phyloP scores from a whole-genome alignment of 495 filamentous ascomycete species.

The Annulohypoxylon maeteangense region DNA sequence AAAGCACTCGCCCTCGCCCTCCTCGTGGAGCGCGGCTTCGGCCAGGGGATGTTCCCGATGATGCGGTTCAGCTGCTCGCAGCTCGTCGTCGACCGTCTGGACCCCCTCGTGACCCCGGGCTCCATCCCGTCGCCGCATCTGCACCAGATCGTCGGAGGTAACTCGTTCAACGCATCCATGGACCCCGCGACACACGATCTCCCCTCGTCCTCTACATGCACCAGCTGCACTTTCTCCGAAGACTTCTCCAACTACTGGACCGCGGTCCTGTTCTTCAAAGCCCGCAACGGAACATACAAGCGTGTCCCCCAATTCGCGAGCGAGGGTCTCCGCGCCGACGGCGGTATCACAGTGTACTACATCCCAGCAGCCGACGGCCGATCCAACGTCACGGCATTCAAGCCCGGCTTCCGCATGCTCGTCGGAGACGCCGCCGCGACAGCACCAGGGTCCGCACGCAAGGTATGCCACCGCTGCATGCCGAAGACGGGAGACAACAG shows the following conservation, averaged over 20 bases:
- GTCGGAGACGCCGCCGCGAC: conserved; percentile 67
- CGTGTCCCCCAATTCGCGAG: conserved; percentile 54
- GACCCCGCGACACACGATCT: conserved; percentile 45
- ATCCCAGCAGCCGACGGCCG: conserved; percentile 45
- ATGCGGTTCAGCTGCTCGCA: conserved; percentile 56
- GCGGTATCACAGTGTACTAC: conserved; percentile 58
- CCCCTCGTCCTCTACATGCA: conserved; percentile 44
- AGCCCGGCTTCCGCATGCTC: conserved; percentile 74
- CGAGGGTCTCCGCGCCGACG: conserved; percentile 48
- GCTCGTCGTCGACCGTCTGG: conserved; percentile 65
- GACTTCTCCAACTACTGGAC: conserved; percentile 58
- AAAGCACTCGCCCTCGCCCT: conserved; percentile 51
- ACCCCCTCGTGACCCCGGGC: conserved; percentile 73
- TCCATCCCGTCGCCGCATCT: conserved; percentile 53
- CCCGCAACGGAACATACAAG: conserved; percentile 55
- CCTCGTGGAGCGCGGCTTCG: conserved; percentile 45
- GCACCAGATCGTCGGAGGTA: conserved; percentile 56
- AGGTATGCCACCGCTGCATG: conserved; percentile 65
- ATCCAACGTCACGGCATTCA: conserved; percentile 67
- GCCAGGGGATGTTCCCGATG: conserved; percentile 46
- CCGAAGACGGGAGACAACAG: conserved; percentile 48
- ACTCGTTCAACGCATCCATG: conserved; percentile 52
- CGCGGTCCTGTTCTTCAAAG: conserved; percentile 52
- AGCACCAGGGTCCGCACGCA: conserved; percentile 51
- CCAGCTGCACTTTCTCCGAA: conserved; percentile 50